Conservation (phyloP, 371 early-diverging fungal genomes). For the Mucor sp. region DNA sequence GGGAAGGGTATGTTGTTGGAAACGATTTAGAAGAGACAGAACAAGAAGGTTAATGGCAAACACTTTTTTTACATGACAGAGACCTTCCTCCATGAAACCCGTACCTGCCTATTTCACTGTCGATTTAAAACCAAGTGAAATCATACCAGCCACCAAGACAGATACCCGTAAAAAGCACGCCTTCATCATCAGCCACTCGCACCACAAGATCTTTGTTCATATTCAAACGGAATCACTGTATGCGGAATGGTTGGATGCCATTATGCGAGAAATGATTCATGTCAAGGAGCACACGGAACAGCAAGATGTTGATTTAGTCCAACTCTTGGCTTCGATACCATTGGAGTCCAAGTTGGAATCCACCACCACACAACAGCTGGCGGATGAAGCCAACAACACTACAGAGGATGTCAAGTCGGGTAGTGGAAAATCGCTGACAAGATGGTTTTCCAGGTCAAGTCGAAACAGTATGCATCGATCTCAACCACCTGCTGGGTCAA, state of each 20-base stretch:
- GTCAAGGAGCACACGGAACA: slow-evolving; percentile 20
- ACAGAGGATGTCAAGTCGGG: background rate
- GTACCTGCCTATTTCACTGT: slow-evolving; percentile 37
- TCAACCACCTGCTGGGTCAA: too few relatives aligned
- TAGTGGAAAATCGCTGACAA: slow-evolving; percentile 12
- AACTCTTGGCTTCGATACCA: slow-evolving; percentile 6
- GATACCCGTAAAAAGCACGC: slow-evolving; percentile 29
- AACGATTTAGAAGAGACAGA: too few relatives aligned
- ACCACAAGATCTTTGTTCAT: slow-evolving; percentile 37
- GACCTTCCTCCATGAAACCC: slow-evolving; percentile 18
- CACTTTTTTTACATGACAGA: background rate
- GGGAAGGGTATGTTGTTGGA: slow-evolving; percentile 32
- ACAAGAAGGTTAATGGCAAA: too few relatives aligned
- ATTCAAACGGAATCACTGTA: slow-evolving; percentile 34
- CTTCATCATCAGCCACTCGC: slow-evolving; percentile 15
- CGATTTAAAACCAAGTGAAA: slow-evolving; percentile 37
- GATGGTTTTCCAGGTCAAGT: slow-evolving; percentile 33
- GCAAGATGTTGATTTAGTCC: background rate
- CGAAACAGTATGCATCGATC: slow-evolving; percentile 14
- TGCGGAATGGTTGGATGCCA: slow-evolving; percentile 45
- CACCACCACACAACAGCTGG: background rate
- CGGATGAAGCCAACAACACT: background rate
- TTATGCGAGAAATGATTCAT: slow-evolving; percentile 46
- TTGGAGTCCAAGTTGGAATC: background rate
- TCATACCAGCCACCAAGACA: slow-evolving; percentile 37